Base-by-base conservation (phyloP, 441 rosid species). In the Pelargonium fulgidum region DNA sequence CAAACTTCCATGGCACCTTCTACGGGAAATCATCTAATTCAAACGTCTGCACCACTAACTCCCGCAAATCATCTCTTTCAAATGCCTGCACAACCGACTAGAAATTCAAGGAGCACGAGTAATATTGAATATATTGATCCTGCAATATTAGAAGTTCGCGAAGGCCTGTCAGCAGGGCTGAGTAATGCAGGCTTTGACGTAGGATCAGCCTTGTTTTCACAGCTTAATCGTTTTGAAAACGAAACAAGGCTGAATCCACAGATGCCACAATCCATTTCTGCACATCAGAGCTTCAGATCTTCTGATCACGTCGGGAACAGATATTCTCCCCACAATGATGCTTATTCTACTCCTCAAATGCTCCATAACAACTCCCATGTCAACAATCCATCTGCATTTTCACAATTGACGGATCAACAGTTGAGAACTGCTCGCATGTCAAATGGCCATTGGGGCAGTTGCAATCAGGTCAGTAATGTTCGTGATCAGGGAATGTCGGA, bases 101-200 rank as follows among this genome's bases (percentile, higher is more conserved):
- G 81, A 62, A 75, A 59, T 19, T 14, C 54, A 33, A 78, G 75
- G 52, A 3, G 62, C 59, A 56, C 73, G 13, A 75, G 71, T 24
- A 85, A 84, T 72, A 74, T 76, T 72, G 79, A 77, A 61, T 75
- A 73, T 48, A 56, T 76, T 66, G 86, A 82, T 81, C 85, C 87
- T 75, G 86, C 87, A 5, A 84, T 84, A 69, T 64, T 82, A 70
- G 80, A 82, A 22, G 81, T 81, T 72, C 85, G 87, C 20, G 71
- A 79, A 68, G 85, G 85, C 58, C 62, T 68, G 33, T 65, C 75
- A 66, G 44, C 50, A 6, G 77, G 81, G 65, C 50, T 33, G 39
- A 75, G 77, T 72, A 82, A 76, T 67, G 59, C 61, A 63, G 79
- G 78, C 72, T 65, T 80, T 36, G 83, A 78, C 72, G 66, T 68